Evolutionary conservation across 164 flowering plant species (phyloP).

Genomic region (Santalum album): DNA sequence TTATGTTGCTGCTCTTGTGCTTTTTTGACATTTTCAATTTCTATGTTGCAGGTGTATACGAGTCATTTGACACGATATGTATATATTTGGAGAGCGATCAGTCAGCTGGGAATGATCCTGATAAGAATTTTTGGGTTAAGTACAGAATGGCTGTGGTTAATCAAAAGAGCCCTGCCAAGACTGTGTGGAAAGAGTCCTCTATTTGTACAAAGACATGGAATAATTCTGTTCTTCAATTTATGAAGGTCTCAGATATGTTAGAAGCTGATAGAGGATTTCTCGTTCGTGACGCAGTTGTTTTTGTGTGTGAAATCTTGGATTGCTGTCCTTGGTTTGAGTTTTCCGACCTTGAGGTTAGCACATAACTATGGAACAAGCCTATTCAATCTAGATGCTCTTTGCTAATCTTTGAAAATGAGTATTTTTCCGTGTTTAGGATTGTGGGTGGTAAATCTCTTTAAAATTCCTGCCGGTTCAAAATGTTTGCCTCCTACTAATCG

Average conservation of each 20-base stretch:
- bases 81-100: slow-evolving; percentile 97
- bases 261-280: slow-evolving; percentile 95
- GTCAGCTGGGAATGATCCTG: slow-evolving; percentile 81
- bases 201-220: slow-evolving; percentile 99
- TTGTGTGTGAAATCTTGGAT: slow-evolving; percentile 95
- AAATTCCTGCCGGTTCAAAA: too few relatives aligned
- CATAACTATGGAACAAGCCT: neutral
- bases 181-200: slow-evolving; percentile 97
- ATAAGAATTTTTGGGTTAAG: slow-evolving; percentile 94
- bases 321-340: slow-evolving; percentile 99
- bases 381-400: neutral
- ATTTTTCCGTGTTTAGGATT: too few relatives aligned
- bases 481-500: too few relatives aligned
- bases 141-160: slow-evolving; percentile 91
- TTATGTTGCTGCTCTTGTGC: slow-evolving; percentile 12
- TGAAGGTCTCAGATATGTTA: slow-evolving; percentile 99
- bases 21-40: slow-evolving; percentile 6
- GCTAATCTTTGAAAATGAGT: too few relatives aligned
- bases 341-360: slow-evolving; percentile 87
- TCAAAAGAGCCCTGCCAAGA: slow-evolving; percentile 82
- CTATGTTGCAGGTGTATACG: slow-evolving; percentile 67
- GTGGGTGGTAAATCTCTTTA: too few relatives aligned
- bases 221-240: slow-evolving; percentile 96
- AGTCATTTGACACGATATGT: slow-evolving; percentile 94
- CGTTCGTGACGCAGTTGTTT: slow-evolving; percentile 87